Evolutionary conservation across 768 basidiomycete genomes (phyloP).

Genomic region (Lactarius indigo): DNA sequence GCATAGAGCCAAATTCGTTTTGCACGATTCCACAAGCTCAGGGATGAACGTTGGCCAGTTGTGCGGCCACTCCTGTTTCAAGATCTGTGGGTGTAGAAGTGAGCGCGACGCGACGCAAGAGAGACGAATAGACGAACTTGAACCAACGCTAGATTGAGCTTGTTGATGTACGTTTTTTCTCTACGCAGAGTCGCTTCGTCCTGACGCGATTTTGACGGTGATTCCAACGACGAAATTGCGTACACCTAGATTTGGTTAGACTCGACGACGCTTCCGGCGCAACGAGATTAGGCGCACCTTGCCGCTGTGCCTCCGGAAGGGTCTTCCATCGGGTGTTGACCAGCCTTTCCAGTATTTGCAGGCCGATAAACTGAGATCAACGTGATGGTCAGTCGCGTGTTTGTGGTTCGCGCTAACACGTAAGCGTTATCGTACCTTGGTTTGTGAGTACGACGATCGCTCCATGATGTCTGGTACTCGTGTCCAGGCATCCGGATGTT

Average conservation of each 20-base stretch:
- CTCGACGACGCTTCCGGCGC: slow-evolving; percentile 8
- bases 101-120: slow-evolving; percentile 8
- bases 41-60: slow-evolving; percentile 98
- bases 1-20: slow-evolving; percentile 92
- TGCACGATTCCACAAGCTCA: slow-evolving; percentile 95
- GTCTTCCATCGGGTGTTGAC: slow-evolving; percentile 96
- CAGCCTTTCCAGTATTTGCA: slow-evolving; percentile 95
- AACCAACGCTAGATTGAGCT: slow-evolving; percentile 93
- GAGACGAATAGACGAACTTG: slow-evolving; percentile 53
- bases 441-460: slow-evolving; percentile 76
- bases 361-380: slow-evolving; percentile 57
- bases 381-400: slow-evolving; percentile 2
- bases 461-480: slow-evolving; percentile 93
- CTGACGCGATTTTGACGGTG: slow-evolving; percentile 88
- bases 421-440: slow-evolving; percentile 51
- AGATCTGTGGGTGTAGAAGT: slow-evolving; percentile 54
- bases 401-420: neutral
- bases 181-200: slow-evolving; percentile 85
- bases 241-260: slow-evolving; percentile 56
- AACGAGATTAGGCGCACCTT: slow-evolving; percentile 48
- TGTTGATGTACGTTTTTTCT: slow-evolving; percentile 94
- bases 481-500: slow-evolving; percentile 95
- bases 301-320: slow-evolving; percentile 88
- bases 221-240: slow-evolving; percentile 94
- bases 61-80: slow-evolving; percentile 99